Base-by-base conservation (phyloP, 176 grass and related monocot genomes). In the Musa itinerans region DNA sequence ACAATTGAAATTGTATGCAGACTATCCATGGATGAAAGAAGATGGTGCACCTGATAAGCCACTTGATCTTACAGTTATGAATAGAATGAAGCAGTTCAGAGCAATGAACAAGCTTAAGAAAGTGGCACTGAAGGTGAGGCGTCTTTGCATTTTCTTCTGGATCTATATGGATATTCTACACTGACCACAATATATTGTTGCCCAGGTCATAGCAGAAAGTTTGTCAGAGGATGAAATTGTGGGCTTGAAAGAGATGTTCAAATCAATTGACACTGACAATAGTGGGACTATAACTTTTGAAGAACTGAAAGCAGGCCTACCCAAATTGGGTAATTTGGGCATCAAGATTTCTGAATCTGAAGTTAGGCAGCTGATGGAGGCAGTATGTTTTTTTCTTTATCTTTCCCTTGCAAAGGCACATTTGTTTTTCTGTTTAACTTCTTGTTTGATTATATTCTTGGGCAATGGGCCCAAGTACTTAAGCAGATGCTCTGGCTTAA, bases 91-190 rank as follows among this genome's bases (percentile, higher is more conserved):
- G 74, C 93, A 96, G 78, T 96, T 96, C 81, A 90, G 93, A 77
- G 93, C 90, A 14, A 96, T 96, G 93, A 96, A 96, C 83, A 90
- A 96, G 74, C 89, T 96, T 58, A 96, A 96, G 76, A 96, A 96
- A 88, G 87, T 92, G 74, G 93, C 93, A 78, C 78, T 92, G 66
- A 96, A 92, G 89, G 93, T 96, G 52, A 84, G 73, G 34, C 12
- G 81, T 77, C 19, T 52, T 72, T 8, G 11, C 10, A 52, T 53
- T 65, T 65, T 50, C 59, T 65, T 52, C 21, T 52, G 9, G 15
- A 65, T 65, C 0, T 17, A 17, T 77, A 14, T 65, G n/a, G 49
- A 52, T 25, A 16, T 65, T 52, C 21, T 11, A 14, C 24, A 2
- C 13, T 26, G 13, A 74, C 52, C 0, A 27, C 14, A 26, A 7